Evolutionary conservation across 495 filamentous ascomycete species (phyloP), one percentile per base, ranked within the genome.

Genomic region (Lindgomyces ingoldianus): DNA sequence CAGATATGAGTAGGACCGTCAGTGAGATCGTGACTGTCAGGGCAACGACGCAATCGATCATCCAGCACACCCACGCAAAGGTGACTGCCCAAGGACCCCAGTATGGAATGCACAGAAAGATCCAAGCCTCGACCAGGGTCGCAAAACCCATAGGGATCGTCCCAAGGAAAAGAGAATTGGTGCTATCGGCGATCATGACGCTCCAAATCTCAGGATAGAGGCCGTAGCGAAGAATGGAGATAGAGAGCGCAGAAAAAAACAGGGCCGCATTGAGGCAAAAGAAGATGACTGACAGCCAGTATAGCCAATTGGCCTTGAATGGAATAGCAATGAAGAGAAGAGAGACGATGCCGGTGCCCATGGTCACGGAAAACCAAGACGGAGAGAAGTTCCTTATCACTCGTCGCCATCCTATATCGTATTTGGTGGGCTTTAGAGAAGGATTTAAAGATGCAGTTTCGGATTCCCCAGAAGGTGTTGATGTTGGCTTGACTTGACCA

Each of bases 121-220:
- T 75, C 55, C 83, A 75, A 80, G 83, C 81, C 47, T 83, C 83
- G 48, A 85, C 74, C 18, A 87, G 80, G 1, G 83, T 88, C 0
- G 83, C 81, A 21, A 88, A 79, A 3, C 84, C 84, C 83, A 88
- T 87, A 0, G 85, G 85, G 26, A 88, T 79, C 0, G 83, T 84
- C 1, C 84, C 85, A 0, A 88, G 73, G 67, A 87, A 88, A 26
- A 89, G 78, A 1, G 80, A 83, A 64, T 88, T 85, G 0, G 77
- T 78, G 0, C 82, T 79, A 64, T 88, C 83, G 0, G 69, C 69
- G 51, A 87, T 79, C 83, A 87, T 86, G 16, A 74, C 80, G 0
- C 18, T 55, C 77, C 84, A 87, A 22, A 87, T 82, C 61, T 83
- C 79, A 0, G 84, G 85, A 59, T 86, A 88, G 1, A 88, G 64